phyloP scores from a whole-genome alignment of 352 stramenopile genomes.

The Phytophthora hibernalis region DNA sequence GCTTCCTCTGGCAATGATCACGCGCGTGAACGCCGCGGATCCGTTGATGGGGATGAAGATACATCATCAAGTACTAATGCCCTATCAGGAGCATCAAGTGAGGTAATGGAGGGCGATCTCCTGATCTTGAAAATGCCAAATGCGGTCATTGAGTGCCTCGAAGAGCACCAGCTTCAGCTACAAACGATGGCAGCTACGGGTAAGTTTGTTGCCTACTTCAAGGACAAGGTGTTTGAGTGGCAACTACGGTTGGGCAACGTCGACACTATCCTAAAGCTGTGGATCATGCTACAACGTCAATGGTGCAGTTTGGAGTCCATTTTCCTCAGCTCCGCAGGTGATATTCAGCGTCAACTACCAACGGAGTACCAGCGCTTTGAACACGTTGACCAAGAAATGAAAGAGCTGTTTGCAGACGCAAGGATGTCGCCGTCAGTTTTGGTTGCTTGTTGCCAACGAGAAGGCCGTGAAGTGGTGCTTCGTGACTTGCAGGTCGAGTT shows the following conservation, averaged over 20 bases:
- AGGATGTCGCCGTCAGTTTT: conserved; percentile 74
- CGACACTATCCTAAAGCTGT: conserved; percentile 94
- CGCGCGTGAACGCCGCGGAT: conserved; percentile 1
- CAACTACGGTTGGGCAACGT: conserved; percentile 92
- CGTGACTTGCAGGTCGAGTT: conserved; percentile 89
- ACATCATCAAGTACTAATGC: conserved; percentile 5
- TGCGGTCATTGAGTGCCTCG: conserved; percentile 93
- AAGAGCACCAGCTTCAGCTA: conserved; percentile 95
- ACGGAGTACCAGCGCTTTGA: conserved; percentile 92
- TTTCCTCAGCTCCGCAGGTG: conserved; percentile 91
- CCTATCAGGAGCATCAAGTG: conserved; percentile 19
- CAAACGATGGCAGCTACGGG: conserved; percentile 97
- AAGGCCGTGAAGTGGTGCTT: conserved; percentile 84
- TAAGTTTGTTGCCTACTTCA: conserved; percentile 97
- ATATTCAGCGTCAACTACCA: conserved; percentile 94
- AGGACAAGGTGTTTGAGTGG: conserved; percentile 96
- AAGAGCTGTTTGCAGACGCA: conserved; percentile 73
- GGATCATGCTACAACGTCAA: conserved; percentile 89
- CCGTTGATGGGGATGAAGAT: conserved; percentile 4
- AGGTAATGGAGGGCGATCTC: conserved; percentile 78
- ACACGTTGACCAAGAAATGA: conserved; percentile 89
- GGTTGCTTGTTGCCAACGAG: conserved; percentile 70
- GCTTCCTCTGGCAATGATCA: conserved; percentile 8
- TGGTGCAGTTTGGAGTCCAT: conserved; percentile 96
- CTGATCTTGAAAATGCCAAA: conserved; percentile 92